These are phyloP conservation scores for Thozetella sp. DNA, from an alignment of 495 filamentous ascomycete genomes.

Conservation along the genomic window DNA sequence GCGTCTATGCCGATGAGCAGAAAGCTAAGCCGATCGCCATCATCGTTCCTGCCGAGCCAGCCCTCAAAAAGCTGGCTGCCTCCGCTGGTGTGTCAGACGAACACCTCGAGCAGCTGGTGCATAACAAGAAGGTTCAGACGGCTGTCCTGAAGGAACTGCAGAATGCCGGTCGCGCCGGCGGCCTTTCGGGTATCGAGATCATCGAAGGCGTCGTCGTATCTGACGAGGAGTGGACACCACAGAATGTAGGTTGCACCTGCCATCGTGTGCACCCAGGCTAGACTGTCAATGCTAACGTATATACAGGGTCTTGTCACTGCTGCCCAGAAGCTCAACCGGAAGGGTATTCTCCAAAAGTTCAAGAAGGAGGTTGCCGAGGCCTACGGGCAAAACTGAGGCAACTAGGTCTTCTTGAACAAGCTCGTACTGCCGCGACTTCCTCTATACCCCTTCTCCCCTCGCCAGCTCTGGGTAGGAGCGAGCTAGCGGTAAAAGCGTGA, in stretches of 20 bases:
- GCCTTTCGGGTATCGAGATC: conserved; percentile 84
- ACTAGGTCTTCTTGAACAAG: no score
- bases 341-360: conserved; percentile 66
- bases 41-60: conserved; percentile 86
- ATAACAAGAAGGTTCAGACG: conserved; percentile 78
- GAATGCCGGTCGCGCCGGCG: conserved; percentile 69
- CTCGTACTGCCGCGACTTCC: background rate
- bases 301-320: conserved; percentile 66
- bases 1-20: conserved; percentile 81
- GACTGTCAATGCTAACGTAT: conserved; percentile 21
- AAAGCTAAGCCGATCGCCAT: conserved; percentile 90
- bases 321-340: conserved; percentile 78
- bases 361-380: conserved; percentile 64
- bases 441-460: no score
- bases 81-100: conserved; percentile 72
- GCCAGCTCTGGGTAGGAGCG: no score
- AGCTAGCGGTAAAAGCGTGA: no score
- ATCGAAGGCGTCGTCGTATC: conserved; percentile 90
- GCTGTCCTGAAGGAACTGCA: conserved; percentile 86
- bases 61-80: conserved; percentile 80
- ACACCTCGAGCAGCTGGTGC: conserved; percentile 75
- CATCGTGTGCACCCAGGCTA: background rate
- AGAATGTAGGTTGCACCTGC: conserved; percentile 71
- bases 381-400: conserved; percentile 35
- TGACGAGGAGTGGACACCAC: conserved; percentile 96